Percentiles rank a stretch among this genome's conserved stretches.
Evolutionary conservation across 2,329 filamentous ascomycete species (phyloP).

Genomic region (Claviceps cyperi): DNA sequence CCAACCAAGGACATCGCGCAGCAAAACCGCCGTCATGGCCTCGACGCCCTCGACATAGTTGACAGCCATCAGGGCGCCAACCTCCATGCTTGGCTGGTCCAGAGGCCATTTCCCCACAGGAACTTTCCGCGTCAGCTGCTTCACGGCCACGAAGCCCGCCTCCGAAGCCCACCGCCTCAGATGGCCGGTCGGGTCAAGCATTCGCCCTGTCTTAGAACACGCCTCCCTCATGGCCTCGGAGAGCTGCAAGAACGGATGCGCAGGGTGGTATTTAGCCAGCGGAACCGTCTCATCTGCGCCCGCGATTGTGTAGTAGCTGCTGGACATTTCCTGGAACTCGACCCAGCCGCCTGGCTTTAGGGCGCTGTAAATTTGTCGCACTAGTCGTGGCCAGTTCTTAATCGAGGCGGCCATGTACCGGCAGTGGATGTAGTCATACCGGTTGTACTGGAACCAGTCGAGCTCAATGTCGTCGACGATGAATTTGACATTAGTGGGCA

Average conservation of each 20-base stretch:
- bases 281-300: slow-evolving; percentile 19
- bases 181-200: slow-evolving; percentile 15
- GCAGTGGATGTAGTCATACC: slow-evolving; percentile 22
- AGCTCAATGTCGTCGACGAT: slow-evolving; percentile 44
- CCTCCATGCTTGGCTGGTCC: slow-evolving; percentile 23
- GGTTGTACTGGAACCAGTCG: slow-evolving; percentile 27
- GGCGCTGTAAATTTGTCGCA: slow-evolving; percentile 16
- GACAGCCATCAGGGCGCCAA: slow-evolving; percentile 24
- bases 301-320: slow-evolving; percentile 14
- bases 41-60: slow-evolving; percentile 23
- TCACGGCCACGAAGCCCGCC: slow-evolving; percentile 22
- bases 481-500: slow-evolving; percentile 44
- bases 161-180: slow-evolving; percentile 16
- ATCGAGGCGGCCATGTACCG: slow-evolving; percentile 21
- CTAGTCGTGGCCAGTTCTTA: slow-evolving; percentile 15
- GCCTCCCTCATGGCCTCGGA: slow-evolving; percentile 12
- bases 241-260: slow-evolving; percentile 21
- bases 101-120: slow-evolving; percentile 26
- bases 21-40: slow-evolving; percentile 23
- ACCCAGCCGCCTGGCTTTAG: slow-evolving; percentile 33
- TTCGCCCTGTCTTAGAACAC: slow-evolving; percentile 15
- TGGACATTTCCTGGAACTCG: slow-evolving; percentile 29
- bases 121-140: slow-evolving; percentile 17
- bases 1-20: slow-evolving; percentile 24
- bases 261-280: slow-evolving; percentile 13